Evolutionary conservation across 2,329 filamentous ascomycete species (phyloP).

Genomic region (Mycosphaerelloides madeirae): DNA sequence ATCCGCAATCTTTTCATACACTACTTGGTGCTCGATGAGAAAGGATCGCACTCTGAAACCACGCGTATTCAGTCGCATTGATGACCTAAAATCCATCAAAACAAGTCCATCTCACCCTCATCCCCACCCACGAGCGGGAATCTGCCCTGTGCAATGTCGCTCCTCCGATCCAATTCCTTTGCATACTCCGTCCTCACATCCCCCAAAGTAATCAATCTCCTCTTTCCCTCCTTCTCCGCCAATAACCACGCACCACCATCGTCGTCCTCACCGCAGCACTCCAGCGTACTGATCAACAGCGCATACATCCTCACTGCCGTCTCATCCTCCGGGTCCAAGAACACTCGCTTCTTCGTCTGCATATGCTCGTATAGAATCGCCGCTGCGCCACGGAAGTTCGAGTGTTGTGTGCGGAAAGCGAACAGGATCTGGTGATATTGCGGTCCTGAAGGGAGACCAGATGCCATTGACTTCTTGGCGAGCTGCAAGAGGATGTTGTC

Average conservation of each 20-base stretch:
- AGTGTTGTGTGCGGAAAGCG: constrained; percentile 77
- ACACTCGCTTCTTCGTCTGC: constrained; percentile 30
- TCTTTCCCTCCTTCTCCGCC: constrained; percentile 49
- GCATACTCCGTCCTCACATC: constrained; percentile 88
- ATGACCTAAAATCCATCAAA: no score
- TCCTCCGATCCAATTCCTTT: constrained; percentile 80
- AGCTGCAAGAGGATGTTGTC: constrained; percentile 72
- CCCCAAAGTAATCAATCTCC: constrained; percentile 76
- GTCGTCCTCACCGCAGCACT: constrained; percentile 71
- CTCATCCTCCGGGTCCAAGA: constrained; percentile 45
- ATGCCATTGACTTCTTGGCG: constrained; percentile 57
- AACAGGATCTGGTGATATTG: constrained; percentile 89
- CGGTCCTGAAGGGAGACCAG: constrained; percentile 33
- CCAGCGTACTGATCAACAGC: constrained; percentile 87
- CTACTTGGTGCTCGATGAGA: no score
- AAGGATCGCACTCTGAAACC: no score
- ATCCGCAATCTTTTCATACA: no score
- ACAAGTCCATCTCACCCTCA: constrained; percentile 34
- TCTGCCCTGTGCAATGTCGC: constrained; percentile 80
- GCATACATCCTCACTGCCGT: constrained; percentile 69
- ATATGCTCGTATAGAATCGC: constrained; percentile 54
- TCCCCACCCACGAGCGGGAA: constrained; percentile 62
- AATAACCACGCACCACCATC: constrained; percentile 83
- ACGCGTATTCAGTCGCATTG: no score
- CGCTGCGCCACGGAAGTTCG: constrained; percentile 77